Evolutionary conservation across 345 rosid genomes (phyloP).

Genomic region (Pseudoturritis turrita): DNA sequence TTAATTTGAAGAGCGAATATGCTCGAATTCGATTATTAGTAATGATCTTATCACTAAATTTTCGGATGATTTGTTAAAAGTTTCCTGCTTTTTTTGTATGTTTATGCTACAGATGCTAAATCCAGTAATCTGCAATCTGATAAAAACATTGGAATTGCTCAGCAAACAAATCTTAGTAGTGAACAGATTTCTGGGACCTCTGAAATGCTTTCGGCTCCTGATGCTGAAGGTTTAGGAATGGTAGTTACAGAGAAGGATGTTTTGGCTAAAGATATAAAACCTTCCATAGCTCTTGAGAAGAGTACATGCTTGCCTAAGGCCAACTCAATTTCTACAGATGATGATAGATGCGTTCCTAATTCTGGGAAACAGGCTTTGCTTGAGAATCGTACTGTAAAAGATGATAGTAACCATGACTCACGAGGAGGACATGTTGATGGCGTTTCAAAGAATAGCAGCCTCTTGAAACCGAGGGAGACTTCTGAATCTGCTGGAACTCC

Average conservation of each 20-base stretch:
- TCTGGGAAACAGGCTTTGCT: constrained; percentile 22
- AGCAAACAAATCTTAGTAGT: constrained; percentile 8
- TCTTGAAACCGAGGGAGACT: constrained; percentile 38
- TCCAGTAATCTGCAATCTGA: constrained; percentile 1
- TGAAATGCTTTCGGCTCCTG: constrained; percentile 4
- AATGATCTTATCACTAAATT: background rate
- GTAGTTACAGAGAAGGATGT: constrained; percentile 6
- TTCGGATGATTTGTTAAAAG: background rate
- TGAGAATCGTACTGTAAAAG: constrained; percentile 9
- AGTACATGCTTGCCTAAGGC: constrained; percentile 4
- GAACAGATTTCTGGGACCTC: background rate
- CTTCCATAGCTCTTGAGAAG: background rate
- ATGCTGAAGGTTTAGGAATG: constrained; percentile 19
- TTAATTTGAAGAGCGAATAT: background rate
- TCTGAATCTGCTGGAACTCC: constrained; percentile 64
- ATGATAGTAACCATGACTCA: constrained; percentile 15
- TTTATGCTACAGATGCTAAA: constrained; percentile 16
- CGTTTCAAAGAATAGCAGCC: constrained; percentile 33
- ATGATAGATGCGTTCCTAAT: background rate
- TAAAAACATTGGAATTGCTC: background rate
- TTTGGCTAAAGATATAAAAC: background rate
- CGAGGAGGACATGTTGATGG: constrained; percentile 42
- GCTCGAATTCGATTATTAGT: background rate
- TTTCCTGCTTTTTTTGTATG: background rate
- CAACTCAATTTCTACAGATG: background rate